Evolutionary conservation across 2,329 filamentous ascomycete species (phyloP).

Genomic region (Beauveria varroae): DNA sequence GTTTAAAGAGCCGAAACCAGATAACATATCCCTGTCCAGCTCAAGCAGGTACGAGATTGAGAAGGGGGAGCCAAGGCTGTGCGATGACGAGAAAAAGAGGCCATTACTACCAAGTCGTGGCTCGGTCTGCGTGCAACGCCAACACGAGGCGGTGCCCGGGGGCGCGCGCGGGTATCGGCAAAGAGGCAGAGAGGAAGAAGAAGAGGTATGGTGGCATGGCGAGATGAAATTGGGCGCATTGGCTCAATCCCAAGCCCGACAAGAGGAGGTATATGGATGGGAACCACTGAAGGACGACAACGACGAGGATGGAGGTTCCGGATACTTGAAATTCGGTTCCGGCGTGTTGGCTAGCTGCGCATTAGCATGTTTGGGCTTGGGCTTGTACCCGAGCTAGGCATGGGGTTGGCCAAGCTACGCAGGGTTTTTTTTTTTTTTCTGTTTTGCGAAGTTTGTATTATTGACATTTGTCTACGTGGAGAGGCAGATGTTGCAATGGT

Average conservation of each 20-base stretch:
- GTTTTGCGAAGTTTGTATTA: too few relatives aligned
- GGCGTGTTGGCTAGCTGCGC: constrained; percentile 4
- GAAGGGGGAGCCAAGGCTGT: neutral
- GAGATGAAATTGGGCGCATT: too few relatives aligned
- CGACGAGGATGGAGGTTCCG: neutral
- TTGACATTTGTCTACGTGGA: too few relatives aligned
- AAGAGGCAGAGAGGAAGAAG: neutral
- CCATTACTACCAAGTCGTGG: too few relatives aligned
- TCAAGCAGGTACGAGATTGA: neutral
- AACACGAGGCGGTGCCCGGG: neutral
- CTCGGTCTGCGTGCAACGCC: neutral
- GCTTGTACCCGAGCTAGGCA: neutral
- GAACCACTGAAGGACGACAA: neutral
- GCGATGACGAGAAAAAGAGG: too few relatives aligned
- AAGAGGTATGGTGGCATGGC: too few relatives aligned
- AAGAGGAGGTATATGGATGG: neutral
- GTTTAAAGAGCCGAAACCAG: neutral
- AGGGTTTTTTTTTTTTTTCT: neutral
- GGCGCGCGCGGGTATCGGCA: neutral
- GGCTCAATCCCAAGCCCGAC: too few relatives aligned
- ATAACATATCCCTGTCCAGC: neutral
- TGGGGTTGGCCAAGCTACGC: neutral
- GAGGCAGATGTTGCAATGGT: too few relatives aligned
- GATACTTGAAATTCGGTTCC: constrained; percentile 3
- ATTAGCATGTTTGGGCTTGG: constrained; percentile 2